A percentile compares a stretch with the other conserved stretches of the same genome.
These are phyloP conservation scores for Candida tetrigidarum DNA, from an alignment of 1,139 yeast genomes.

Conservation along the genomic window DNA sequence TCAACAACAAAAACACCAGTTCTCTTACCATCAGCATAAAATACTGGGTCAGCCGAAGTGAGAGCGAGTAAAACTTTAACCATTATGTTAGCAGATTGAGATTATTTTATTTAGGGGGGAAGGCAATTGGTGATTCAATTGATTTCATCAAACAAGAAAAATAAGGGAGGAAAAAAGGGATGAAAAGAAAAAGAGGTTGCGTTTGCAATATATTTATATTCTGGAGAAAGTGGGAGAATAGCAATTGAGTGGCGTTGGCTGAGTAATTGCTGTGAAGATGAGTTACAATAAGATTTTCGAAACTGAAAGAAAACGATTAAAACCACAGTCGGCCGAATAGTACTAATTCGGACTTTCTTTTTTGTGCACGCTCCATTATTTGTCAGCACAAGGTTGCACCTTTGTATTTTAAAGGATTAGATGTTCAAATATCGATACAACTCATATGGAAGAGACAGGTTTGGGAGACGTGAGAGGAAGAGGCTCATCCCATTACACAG, in stretches of 20 bases:
- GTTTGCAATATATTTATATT: no score
- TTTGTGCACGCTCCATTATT: no score
- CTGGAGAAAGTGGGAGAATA: no score
- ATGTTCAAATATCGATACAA: no score
- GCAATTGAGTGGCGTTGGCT: background rate
- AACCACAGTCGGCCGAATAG: no score
- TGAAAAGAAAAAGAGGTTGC: background rate
- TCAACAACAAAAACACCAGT: slow-evolving; percentile 63
- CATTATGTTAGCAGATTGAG: slow-evolving; percentile 9
- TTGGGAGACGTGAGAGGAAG: no score
- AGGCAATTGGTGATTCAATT: background rate
- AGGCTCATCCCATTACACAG: no score
- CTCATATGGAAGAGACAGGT: no score
- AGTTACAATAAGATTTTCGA: background rate
- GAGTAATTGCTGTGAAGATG: background rate
- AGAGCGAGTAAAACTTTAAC: slow-evolving; percentile 53
- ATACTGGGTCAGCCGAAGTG: slow-evolving; percentile 51
- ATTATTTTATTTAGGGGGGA: background rate
- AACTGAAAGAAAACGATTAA: background rate
- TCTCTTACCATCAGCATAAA: slow-evolving; percentile 57
- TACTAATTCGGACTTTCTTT: no score
- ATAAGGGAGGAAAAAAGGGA: background rate
- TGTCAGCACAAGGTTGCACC: no score
- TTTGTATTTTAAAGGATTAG: no score
- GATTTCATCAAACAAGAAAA: no score